Base-by-base conservation (phyloP, 2,329 filamentous ascomycete genomes). In the Cercospora citrullina region DNA sequence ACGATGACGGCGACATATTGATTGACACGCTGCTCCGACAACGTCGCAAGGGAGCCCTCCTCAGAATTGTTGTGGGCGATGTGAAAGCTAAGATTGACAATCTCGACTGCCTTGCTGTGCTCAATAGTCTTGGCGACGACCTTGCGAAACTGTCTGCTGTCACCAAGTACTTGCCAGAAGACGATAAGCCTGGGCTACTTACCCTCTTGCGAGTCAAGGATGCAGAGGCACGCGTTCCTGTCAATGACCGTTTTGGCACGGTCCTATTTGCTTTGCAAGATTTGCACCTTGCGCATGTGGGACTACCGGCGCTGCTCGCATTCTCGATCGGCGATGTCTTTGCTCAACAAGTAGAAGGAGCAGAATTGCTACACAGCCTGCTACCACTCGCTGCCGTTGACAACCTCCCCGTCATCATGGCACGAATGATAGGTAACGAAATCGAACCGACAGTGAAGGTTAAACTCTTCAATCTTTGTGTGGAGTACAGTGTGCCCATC, bases 131-230 rank as follows among this genome's bases (percentile, higher is more conserved):
- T 8, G 90, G 87, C 0, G 89, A 72, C 71, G 95, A 99, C 75
- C 78, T 98, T 60, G 86, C 90, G 5, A 92, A 91, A 72, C 83
- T 99, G 5, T 92, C 93, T 0, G 94, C 89, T 0, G 93, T 99
- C 28, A 87, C 94, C 6, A 98, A 97, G 77, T 98, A 98, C 77
- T 84, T 99, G 2, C 94, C 95, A 0, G 94, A 99, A 73, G 95
- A 99, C 79, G 94, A 99, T 74, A 87, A 94, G 1, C 95, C 95
- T 2, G 95, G 95, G 0, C 83, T 98, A 21, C 83, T 99, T 42
- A 93, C 90, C 0, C 83, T 99, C 42, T 84, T 86, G 0, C 83
- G 88, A 31, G 79, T 97, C 63, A 87, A 88, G 63, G 87, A 88
- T 18, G 74, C 92, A 6, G 85, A 90, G 30, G 79, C 87, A 8